Base-by-base conservation (phyloP, 2,329 filamentous ascomycete genomes). In the Rhynchosporium secalis region DNA sequence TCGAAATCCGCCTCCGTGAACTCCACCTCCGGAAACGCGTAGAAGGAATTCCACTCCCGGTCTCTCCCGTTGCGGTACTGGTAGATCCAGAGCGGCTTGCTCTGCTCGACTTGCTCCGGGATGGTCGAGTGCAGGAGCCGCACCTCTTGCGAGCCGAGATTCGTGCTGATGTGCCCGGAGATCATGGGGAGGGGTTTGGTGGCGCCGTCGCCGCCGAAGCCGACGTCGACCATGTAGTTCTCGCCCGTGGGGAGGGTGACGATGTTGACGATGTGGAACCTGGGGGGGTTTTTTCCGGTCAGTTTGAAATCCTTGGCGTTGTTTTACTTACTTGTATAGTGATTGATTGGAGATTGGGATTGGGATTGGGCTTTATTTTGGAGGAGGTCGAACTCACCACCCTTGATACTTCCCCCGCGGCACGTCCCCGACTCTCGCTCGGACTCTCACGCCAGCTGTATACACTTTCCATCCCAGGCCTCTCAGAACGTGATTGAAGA, bases 11-110 rank as follows among this genome's bases (percentile, higher is more conserved):
- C 73, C 3, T 79, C 80, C 40, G 84, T 72, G 72, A 88, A 90
- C 73, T 90, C 87, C 15, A 81, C 77, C 64, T 89, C 84, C 1
- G 81, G 80, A 72, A 92, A 92, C 64, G 81, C 83, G 72, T 90
- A 91, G 54, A 80, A 82, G 1, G 82, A 77, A 28, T 80, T 77
- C 84, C 87, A 92, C 1, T 78, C 76, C 52, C 74, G 76, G 0
- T 80, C 75, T 0, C 71, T 48, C 4, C 75, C 73, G 64, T 83
- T 80, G 33, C 83, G 79, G 66, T 83, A 83, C 73, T 89, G 81
- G 70, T 87, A 88, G 61, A 89, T 79, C 87, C 86, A 90, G 61
- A 83, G 73, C 62, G 80, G 81, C 40, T 76, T 73, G 51, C 78
- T 76, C 36, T 78, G 75, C 59, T 73, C 65, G n/a, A 52, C n/a